These are phyloP conservation scores for Coniochaeta prunicola DNA, from an alignment of 2,329 filamentous ascomycete species.

Conservation along the genomic window DNA sequence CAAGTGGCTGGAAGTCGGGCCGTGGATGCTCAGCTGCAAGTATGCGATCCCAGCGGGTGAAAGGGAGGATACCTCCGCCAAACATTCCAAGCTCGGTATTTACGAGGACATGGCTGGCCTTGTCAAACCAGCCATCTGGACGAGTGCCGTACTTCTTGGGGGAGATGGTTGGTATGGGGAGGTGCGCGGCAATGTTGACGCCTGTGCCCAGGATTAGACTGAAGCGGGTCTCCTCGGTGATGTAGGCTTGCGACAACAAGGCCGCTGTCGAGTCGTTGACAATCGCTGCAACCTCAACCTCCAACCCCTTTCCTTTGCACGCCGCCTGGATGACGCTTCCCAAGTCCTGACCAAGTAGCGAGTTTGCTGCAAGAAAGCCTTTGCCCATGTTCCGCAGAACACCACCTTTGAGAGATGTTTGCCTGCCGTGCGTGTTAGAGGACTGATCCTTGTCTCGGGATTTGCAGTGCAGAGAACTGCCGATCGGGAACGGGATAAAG, in stretches of 20 bases:
- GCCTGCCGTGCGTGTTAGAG: constrained; percentile 30
- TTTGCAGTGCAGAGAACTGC: constrained; percentile 2
- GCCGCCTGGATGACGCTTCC: constrained; percentile 49
- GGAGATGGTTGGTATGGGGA: constrained; percentile 50
- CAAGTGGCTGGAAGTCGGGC: constrained; percentile 55
- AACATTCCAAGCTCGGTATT: constrained; percentile 65
- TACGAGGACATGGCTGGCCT: constrained; percentile 55
- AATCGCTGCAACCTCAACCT: constrained; percentile 51
- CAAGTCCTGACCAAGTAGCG: constrained; percentile 51
- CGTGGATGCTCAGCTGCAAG: constrained; percentile 45
- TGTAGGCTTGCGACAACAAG: constrained; percentile 56
- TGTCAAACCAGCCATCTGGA: constrained; percentile 47
- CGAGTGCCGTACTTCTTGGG: constrained; percentile 49
- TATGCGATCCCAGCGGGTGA: constrained; percentile 53
- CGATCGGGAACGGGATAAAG: constrained; percentile 1
- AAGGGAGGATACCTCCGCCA: constrained; percentile 48
- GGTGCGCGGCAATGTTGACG: constrained; percentile 57
- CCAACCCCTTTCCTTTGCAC: constrained; percentile 41
- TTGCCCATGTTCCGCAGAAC: constrained; percentile 59
- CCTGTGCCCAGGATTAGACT: constrained; percentile 62
- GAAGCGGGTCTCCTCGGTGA: constrained; percentile 50
- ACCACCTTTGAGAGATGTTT: constrained; percentile 56
- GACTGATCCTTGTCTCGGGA: background rate
- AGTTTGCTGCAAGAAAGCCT: constrained; percentile 52
- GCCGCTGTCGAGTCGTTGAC: constrained; percentile 64